Evolutionary conservation across 768 basidiomycete genomes (phyloP).

Genomic region (Tubosaeta sp.): DNA sequence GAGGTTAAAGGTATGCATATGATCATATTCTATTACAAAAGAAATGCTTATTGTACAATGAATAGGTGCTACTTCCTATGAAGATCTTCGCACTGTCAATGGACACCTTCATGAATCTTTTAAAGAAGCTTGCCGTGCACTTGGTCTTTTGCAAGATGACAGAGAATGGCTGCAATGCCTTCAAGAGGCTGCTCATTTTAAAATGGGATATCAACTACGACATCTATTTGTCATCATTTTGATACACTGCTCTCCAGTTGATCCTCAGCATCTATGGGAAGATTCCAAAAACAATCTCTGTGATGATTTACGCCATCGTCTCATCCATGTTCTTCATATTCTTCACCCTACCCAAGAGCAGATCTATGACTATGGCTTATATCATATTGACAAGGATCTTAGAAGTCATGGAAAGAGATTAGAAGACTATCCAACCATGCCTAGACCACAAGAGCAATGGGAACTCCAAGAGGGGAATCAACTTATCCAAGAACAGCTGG

Average conservation of each 20-base stretch:
- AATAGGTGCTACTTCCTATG: constrained; percentile 24
- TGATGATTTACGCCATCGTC: constrained; percentile 4
- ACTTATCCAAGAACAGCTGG: not conserved
- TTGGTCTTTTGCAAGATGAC: constrained; percentile 44
- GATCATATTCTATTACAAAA: no score
- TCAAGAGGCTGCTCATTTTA: constrained; percentile 35
- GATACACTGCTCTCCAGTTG: constrained; percentile 27
- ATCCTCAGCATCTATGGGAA: constrained; percentile 20
- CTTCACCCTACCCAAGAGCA: not conserved
- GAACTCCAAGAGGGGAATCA: not conserved
- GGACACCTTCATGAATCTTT: constrained; percentile 28
- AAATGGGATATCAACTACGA: not conserved
- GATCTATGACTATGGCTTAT: constrained; percentile 2
- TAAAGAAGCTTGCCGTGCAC: constrained; percentile 8
- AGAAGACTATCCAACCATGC: not conserved
- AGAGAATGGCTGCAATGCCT: constrained; percentile 43
- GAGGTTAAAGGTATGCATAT: constrained; percentile 21
- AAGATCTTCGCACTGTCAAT: constrained; percentile 25
- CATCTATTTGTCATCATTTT: constrained; percentile 43
- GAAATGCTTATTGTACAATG: no score
- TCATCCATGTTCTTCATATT: not conserved
- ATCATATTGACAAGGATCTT: not conserved
- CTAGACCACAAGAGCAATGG: not conserved
- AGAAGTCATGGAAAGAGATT: not conserved
- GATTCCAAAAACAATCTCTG: not conserved